Conservation (phyloP, 208 protist species). For the Leishmania tropica region DNA sequence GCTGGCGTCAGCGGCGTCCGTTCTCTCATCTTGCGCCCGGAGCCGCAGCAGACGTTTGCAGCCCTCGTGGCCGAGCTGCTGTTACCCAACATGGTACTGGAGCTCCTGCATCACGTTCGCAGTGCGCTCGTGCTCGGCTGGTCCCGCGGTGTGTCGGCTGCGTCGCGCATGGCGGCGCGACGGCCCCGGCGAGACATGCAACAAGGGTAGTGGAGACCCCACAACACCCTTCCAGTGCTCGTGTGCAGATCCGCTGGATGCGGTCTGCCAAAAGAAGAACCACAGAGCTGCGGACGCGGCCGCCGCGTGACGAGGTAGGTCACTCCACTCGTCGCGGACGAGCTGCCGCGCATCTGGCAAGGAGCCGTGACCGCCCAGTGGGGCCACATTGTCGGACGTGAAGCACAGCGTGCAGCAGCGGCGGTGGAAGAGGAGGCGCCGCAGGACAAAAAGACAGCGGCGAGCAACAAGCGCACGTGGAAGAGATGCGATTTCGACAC, state of each 20-base stretch:
- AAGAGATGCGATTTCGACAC: not conserved
- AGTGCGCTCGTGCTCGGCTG: not conserved
- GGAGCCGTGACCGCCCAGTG: not conserved
- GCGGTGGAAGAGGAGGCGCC: not conserved
- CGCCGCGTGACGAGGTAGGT: no score
- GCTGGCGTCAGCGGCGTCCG: not conserved
- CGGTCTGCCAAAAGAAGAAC: not conserved
- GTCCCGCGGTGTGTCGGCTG: not conserved
- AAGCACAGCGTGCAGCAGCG: not conserved
- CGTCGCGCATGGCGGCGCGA: not conserved
- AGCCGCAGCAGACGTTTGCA: conserved; percentile 12
- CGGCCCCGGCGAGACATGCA: no score
- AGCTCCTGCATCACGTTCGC: conserved; percentile 4
- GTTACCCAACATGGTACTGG: conserved; percentile 24
- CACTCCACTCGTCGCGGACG: not conserved
- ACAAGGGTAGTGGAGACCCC: not conserved
- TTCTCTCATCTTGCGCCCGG: not conserved
- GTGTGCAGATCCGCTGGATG: not conserved
- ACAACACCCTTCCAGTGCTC: not conserved
- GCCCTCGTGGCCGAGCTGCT: conserved; percentile 26
- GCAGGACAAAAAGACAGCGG: not conserved
- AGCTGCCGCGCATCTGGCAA: conserved; percentile 1
- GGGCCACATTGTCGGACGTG: not conserved
- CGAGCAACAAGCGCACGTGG: conserved; percentile 1
- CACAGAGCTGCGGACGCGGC: no score